Conservation (phyloP, 768 basidiomycete genomes). For the Tylopilus cervinicoccineus region DNA sequence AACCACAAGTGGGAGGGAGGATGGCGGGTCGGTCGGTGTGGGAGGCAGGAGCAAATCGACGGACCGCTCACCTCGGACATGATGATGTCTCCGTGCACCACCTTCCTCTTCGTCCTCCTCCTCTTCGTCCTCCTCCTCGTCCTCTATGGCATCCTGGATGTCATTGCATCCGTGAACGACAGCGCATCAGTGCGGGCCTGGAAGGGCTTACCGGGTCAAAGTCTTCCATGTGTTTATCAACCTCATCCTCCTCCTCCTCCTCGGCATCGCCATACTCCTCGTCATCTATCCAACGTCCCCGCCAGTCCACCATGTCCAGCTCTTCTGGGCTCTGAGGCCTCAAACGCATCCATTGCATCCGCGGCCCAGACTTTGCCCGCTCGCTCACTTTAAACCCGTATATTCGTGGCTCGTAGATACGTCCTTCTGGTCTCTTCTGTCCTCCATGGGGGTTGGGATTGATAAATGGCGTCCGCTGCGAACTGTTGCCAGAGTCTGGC, state of each 20-base stretch:
- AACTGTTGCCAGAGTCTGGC: constrained; percentile 48
- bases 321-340: constrained; percentile 79
- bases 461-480: constrained; percentile 55
- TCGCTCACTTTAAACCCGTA: constrained; percentile 99
- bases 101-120: constrained; percentile 35
- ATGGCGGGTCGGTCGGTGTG: constrained; percentile 39
- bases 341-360: constrained; percentile 95
- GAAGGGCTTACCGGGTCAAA: constrained; percentile 65
- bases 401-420: constrained; percentile 87
- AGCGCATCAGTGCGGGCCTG: not conserved
- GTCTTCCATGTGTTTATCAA: constrained; percentile 79
- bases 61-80: constrained; percentile 35
- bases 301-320: constrained; percentile 85
- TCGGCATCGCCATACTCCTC: constrained; percentile 70
- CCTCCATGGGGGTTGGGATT: constrained; percentile 90
- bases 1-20: constrained; percentile 47
- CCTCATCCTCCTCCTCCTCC: constrained; percentile 43
- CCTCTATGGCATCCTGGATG: constrained; percentile 48
- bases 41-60: constrained; percentile 34
- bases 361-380: constrained; percentile 87
- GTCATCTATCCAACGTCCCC: constrained; percentile 82
- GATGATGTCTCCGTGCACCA: constrained; percentile 26
- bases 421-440: constrained; percentile 82
- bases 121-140: constrained; percentile 58
- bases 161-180: constrained; percentile 9